Evolutionary conservation across 2,329 filamentous ascomycete genomes (phyloP).

Genomic region (Ceratocystis eucalypticola): DNA sequence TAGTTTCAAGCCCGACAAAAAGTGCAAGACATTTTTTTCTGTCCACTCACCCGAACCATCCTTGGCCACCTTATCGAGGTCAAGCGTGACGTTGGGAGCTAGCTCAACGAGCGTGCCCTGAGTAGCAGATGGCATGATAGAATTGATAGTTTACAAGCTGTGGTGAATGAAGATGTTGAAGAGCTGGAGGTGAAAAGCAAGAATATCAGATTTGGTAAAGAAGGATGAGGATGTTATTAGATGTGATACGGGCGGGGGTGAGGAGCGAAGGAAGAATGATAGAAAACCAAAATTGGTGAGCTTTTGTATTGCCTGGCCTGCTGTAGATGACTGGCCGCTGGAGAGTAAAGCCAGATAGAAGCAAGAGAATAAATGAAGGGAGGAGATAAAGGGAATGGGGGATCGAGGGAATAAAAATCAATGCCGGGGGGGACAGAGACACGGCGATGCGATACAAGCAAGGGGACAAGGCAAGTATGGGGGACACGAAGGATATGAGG

Average conservation of each 20-base stretch:
- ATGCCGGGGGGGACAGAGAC: neutral
- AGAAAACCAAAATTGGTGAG: neutral
- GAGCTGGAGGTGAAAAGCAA: neutral
- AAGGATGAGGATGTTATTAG: constrained; percentile 8
- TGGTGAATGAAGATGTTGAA: neutral
- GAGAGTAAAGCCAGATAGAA: neutral
- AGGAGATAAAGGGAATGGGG: neutral
- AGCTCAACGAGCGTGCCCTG: constrained; percentile 16
- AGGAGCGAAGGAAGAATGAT: neutral
- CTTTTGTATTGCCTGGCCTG: neutral
- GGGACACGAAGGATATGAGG: too few species aligned
- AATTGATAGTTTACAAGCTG: neutral
- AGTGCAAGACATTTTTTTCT: neutral
- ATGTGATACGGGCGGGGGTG: neutral
- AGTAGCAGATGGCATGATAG: constrained; percentile 16
- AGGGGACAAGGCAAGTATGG: neutral
- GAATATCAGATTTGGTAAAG: neutral
- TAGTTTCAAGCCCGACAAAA: neutral
- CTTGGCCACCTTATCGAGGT: constrained; percentile 33
- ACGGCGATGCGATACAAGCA: neutral
- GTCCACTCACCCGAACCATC: constrained; percentile 55
- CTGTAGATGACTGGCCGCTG: neutral
- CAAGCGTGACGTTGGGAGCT: constrained; percentile 18
- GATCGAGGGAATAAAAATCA: neutral
- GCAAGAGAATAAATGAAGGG: neutral